A percentile compares a stretch with the other conserved stretches of the same genome.
Conservation (phyloP, 2,329 filamentous ascomycete species). For the Aureobasidium subglaciale region DNA sequence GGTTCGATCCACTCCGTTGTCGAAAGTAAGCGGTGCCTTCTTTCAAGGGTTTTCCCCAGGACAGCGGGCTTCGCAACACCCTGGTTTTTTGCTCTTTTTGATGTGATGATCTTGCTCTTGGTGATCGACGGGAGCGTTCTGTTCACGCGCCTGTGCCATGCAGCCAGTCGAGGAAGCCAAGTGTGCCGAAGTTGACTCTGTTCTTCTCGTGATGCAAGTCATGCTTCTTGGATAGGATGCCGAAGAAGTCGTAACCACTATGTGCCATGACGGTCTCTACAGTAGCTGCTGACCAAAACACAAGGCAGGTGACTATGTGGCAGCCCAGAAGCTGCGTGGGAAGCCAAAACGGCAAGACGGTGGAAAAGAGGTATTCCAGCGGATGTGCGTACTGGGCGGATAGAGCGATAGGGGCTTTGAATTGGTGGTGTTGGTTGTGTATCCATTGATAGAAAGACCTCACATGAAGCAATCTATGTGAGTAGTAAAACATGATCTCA, state of each 20-base stretch:
- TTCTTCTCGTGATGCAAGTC: constrained; percentile 15
- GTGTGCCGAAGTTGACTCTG: constrained; percentile 11
- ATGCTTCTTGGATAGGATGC: neutral
- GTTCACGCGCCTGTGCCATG: constrained; percentile 9
- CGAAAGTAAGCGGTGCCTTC: neutral
- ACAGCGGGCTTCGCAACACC: neutral
- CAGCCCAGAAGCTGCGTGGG: constrained; percentile 1
- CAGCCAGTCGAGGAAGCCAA: constrained; percentile 6
- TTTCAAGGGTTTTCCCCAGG: neutral
- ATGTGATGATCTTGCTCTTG: neutral
- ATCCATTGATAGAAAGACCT: neutral
- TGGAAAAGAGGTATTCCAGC: constrained; percentile 12
- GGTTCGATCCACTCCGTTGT: neutral
- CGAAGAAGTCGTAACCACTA: constrained; percentile 15
- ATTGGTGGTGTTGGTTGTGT: constrained; percentile 16
- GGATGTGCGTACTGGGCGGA: constrained; percentile 16
- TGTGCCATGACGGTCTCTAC: constrained; percentile 13
- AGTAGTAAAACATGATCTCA: constrained; percentile 16
- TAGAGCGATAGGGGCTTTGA: constrained; percentile 13
- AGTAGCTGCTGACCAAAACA: constrained; percentile 1
- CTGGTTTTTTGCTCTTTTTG: neutral
- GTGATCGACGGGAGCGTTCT: too few relatives aligned
- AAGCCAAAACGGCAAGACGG: constrained; percentile 5
- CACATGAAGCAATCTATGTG: constrained; percentile 8
- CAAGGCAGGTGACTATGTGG: neutral